These are phyloP conservation scores for Amanita rimosa DNA, from an alignment of 768 basidiomycete species.

Conservation along the genomic window DNA sequence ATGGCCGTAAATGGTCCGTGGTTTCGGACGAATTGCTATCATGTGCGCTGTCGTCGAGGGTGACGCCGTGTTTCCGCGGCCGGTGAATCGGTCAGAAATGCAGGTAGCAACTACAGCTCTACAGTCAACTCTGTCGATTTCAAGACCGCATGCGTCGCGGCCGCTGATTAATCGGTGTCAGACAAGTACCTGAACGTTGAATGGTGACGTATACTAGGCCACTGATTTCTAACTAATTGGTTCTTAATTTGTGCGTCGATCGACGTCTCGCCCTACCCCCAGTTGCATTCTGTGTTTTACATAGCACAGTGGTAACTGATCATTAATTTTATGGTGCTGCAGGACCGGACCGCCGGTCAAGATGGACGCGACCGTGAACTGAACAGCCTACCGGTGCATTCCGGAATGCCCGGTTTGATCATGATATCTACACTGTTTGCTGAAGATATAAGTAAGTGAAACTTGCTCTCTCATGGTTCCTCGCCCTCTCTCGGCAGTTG, in stretches of 20 bases:
- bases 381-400: not conserved
- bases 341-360: not conserved
- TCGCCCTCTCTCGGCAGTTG: conserved; percentile 39
- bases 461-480: conserved; percentile 56
- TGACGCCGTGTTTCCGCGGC: not conserved
- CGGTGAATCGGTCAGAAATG: not conserved
- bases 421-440: not conserved
- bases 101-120: not conserved
- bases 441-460: conserved; percentile 19
- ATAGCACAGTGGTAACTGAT: conserved; percentile 1
- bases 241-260: not conserved
- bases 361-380: conserved; percentile 1
- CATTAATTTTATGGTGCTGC: not conserved
- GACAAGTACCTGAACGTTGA: not conserved
- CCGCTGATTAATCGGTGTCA: not conserved
- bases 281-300: not conserved
- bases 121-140: not conserved
- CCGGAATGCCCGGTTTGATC: conserved; percentile 1
- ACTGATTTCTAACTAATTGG: not conserved
- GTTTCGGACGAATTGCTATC: not conserved
- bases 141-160: not conserved
- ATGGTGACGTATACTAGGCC: not conserved
- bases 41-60: not conserved
- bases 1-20: not conserved
- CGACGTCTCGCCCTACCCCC: not conserved